A percentile compares a stretch with the other conserved stretches of the same genome.
Evolutionary conservation across 1,284 basidiomycete species (phyloP).

Genomic region (Cutaneotrichosporon mucoides): DNA sequence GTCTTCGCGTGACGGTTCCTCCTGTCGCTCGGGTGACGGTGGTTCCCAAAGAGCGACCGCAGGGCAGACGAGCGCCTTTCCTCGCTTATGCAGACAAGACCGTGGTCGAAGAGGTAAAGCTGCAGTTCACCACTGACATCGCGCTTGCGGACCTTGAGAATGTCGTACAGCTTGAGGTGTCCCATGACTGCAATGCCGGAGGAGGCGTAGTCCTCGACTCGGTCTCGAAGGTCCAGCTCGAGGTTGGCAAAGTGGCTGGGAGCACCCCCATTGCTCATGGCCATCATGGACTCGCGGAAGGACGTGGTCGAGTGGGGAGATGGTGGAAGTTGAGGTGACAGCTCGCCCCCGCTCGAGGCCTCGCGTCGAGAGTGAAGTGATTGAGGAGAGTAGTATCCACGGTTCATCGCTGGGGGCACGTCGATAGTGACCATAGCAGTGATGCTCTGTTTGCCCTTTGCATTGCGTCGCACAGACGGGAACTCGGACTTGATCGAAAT

Average conservation of each 20-base stretch:
- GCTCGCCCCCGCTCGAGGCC: conserved; percentile 21
- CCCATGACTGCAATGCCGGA: conserved; percentile 80
- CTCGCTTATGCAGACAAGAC: conserved; percentile 92
- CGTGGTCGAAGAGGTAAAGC: conserved; percentile 93
- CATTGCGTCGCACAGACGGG: conserved; percentile 66
- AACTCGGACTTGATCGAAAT: conserved; percentile 88
- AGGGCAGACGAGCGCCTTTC: conserved; percentile 65
- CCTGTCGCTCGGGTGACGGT: background rate
- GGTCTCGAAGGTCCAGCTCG: conserved; percentile 76
- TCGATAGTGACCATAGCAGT: conserved; percentile 88
- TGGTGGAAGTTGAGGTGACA: conserved; percentile 36
- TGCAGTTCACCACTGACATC: conserved; percentile 82
- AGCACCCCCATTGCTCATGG: background rate
- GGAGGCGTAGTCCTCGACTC: conserved; percentile 92
- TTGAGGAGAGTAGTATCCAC: conserved; percentile 31
- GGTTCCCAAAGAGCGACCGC: conserved; percentile 17
- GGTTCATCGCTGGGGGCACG: conserved; percentile 65
- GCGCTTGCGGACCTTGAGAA: conserved; percentile 81
- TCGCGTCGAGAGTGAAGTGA: conserved; percentile 24
- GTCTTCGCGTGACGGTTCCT: background rate
- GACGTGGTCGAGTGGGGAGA: conserved; percentile 29
- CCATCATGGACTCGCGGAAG: conserved; percentile 13
- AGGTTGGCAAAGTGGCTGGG: conserved; percentile 63
- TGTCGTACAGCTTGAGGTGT: conserved; percentile 82
- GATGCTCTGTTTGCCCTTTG: conserved; percentile 60